phyloP scores from a whole-genome alignment of 441 rosid species.

The Mallotus repandus region DNA sequence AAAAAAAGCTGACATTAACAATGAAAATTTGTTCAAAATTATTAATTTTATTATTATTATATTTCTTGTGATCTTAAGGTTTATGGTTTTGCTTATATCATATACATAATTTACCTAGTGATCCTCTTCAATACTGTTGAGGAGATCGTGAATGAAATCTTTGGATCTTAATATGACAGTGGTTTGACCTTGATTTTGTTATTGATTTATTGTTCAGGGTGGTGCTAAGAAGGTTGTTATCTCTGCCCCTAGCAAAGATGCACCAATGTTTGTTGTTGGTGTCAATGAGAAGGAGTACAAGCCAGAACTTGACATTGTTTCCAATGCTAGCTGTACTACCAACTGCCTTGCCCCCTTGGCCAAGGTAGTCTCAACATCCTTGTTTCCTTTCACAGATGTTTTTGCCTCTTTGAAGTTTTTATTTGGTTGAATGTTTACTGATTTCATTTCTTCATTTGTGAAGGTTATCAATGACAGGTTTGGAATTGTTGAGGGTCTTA shows the following conservation, averaged over 20 bases:
- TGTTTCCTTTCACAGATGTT: too few species aligned
- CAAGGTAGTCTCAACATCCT: conserved; percentile 38
- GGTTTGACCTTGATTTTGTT: not conserved
- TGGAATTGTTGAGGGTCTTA: conserved; percentile 74
- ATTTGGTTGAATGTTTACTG: too few species aligned
- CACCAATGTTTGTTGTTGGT: conserved; percentile 94
- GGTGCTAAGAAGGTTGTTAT: conserved; percentile 88
- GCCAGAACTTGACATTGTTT: conserved; percentile 64
- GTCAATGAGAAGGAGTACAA: conserved; percentile 87
- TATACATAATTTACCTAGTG: too few species aligned
- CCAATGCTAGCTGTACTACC: conserved; percentile 94
- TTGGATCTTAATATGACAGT: too few species aligned
- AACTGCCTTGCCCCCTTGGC: conserved; percentile 95
- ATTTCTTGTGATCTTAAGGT: too few species aligned
- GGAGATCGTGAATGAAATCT: too few species aligned
- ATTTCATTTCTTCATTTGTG: not conserved
- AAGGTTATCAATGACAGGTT: conserved; percentile 67
- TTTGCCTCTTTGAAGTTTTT: not conserved
- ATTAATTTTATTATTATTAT: too few species aligned
- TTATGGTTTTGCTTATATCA: too few species aligned
- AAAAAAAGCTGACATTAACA: too few species aligned
- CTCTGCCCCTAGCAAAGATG: conserved; percentile 91
- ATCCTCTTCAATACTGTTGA: too few species aligned
- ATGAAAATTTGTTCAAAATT: too few species aligned
- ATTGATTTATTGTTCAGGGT: conserved; percentile 38